These are phyloP conservation scores for Lecanicillium sp. DNA, from an alignment of 2,329 filamentous ascomycete species.

Conservation along the genomic window DNA sequence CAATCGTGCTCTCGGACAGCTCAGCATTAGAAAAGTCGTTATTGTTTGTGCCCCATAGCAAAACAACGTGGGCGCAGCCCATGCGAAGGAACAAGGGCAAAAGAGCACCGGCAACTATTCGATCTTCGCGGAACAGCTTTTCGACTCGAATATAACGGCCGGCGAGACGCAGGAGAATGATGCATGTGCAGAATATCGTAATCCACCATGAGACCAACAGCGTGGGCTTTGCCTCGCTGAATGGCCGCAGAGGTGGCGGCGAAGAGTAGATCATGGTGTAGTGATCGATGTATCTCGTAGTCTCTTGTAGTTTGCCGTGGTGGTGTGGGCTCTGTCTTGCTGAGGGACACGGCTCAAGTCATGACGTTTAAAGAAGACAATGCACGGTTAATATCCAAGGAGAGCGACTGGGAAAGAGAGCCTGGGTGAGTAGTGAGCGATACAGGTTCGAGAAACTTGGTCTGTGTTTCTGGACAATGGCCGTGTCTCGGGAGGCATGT, in stretches of 20 bases:
- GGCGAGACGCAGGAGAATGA: constrained; percentile 67
- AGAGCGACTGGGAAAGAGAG: too few relatives aligned
- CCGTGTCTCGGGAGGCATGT: too few relatives aligned
- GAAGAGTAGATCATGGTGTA: constrained; percentile 36
- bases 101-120: constrained; percentile 68
- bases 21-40: constrained; percentile 47
- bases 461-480: too few relatives aligned
- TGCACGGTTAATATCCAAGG: too few relatives aligned
- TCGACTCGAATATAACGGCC: constrained; percentile 80
- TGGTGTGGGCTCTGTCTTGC: too few relatives aligned
- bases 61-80: constrained; percentile 71
- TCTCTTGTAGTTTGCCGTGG: too few relatives aligned
- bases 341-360: too few relatives aligned
- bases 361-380: too few relatives aligned
- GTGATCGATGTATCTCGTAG: too few relatives aligned
- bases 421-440: too few relatives aligned
- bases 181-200: constrained; percentile 67
- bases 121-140: constrained; percentile 77
- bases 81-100: constrained; percentile 74
- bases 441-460: too few relatives aligned
- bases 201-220: constrained; percentile 92
- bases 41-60: constrained; percentile 89
- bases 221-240: constrained; percentile 65
- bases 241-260: constrained; percentile 34
- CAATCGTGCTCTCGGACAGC: constrained; percentile 44